These are phyloP conservation scores for Solanum medicagineum DNA, from an alignment of 257 asterid species.

Conservation along the genomic window DNA sequence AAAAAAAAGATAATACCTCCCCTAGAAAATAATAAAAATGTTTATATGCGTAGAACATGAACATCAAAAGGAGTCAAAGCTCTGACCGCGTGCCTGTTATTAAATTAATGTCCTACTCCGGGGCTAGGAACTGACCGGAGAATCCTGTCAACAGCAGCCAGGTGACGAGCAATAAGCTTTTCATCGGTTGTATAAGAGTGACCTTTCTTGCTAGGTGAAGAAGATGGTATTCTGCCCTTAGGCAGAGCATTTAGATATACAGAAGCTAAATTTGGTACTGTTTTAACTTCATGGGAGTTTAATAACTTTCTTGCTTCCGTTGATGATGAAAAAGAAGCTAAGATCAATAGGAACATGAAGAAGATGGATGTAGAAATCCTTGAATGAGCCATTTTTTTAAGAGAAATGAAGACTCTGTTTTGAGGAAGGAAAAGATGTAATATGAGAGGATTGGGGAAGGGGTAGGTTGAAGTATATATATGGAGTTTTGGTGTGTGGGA, in stretches of 20 bases:
- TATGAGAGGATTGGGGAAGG: background rate
- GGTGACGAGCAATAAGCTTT: slow-evolving; percentile 38
- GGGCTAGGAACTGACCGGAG: slow-evolving; percentile 58
- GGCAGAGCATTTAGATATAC: slow-evolving; percentile 33
- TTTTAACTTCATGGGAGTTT: background rate
- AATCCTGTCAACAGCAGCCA: slow-evolving; percentile 28
- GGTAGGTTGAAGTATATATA: background rate
- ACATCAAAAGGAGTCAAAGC: background rate
- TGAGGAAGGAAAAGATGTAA: background rate
- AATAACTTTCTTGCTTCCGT: slow-evolving; percentile 29
- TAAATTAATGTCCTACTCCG: slow-evolving; percentile 42
- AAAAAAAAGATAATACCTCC: background rate
- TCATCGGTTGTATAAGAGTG: slow-evolving; percentile 20
- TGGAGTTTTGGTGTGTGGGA: background rate
- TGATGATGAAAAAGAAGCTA: slow-evolving; percentile 13
- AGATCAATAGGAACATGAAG: slow-evolving; percentile 7
- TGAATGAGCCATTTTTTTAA: background rate
- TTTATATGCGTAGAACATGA: background rate
- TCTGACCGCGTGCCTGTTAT: background rate
- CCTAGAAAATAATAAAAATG: background rate
- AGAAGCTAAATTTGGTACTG: slow-evolving; percentile 4
- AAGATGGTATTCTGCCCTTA: slow-evolving; percentile 30
- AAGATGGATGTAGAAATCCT: background rate
- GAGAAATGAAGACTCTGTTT: background rate
- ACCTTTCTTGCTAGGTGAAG: slow-evolving; percentile 42